Percentiles rank a stretch among this genome's conserved stretches.
These are phyloP conservation scores for Eremomyces bilateralis DNA, from an alignment of 495 filamentous ascomycete genomes.

Conservation along the genomic window DNA sequence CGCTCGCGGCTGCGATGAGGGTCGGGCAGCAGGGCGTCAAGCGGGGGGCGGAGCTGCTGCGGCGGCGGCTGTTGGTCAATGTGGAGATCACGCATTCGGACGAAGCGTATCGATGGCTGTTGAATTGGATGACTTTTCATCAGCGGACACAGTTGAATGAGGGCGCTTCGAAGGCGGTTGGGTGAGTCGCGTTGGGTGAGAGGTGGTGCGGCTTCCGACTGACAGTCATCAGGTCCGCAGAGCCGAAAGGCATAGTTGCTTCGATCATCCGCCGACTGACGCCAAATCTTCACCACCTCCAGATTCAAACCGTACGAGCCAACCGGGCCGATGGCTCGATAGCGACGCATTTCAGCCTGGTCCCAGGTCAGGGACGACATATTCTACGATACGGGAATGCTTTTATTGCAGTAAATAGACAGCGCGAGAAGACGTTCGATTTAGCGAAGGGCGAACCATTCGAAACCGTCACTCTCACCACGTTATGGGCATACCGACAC, in stretches of 20 bases:
- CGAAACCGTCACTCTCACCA: conserved; percentile 84
- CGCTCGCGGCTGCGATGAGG: conserved; percentile 54
- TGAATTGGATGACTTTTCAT: conserved; percentile 80
- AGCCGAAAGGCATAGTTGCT: conserved; percentile 22
- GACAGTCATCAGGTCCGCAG: conserved; percentile 16
- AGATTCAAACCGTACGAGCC: conserved; percentile 41
- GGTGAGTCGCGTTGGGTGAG: too few species aligned
- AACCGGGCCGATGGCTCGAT: conserved; percentile 39
- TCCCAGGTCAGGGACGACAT: conserved; percentile 76
- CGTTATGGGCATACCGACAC: conserved; percentile 67
- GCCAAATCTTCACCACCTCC: conserved; percentile 43
- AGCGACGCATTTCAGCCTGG: conserved; percentile 62
- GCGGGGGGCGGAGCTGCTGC: conserved; percentile 44
- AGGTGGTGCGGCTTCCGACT: too few species aligned
- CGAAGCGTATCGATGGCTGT: conserved; percentile 80
- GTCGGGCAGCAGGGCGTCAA: conserved; percentile 53
- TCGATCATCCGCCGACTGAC: conserved; percentile 34
- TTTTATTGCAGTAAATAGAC: conserved; percentile 65
- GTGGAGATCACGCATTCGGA: conserved; percentile 88
- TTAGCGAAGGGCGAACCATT: conserved; percentile 68
- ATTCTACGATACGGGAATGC: conserved; percentile 67
- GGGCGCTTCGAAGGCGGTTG: background rate
- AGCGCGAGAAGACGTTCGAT: conserved; percentile 54
- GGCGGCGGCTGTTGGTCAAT: conserved; percentile 74
- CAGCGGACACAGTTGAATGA: conserved; percentile 33